These are phyloP conservation scores for Austroboletus novae-zelandiae DNA, from an alignment of 1,284 basidiomycete genomes.

Conservation along the genomic window DNA sequence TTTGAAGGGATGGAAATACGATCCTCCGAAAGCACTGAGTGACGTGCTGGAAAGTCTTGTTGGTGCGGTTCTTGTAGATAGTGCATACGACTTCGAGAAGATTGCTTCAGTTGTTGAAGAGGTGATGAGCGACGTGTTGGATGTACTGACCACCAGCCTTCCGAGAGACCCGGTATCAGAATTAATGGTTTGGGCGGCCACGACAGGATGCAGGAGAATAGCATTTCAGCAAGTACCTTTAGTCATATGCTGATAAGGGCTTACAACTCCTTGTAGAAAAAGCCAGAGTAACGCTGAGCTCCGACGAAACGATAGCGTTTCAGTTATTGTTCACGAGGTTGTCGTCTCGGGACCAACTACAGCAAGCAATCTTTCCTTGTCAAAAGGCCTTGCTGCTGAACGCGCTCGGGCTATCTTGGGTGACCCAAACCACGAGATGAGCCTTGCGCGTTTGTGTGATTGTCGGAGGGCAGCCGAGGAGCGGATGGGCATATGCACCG, in stretches of 20 bases:
- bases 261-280: conserved; percentile 40
- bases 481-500: conserved; percentile 14
- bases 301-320: conserved; percentile 48
- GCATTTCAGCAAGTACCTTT: conserved; percentile 41
- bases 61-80: conserved; percentile 82
- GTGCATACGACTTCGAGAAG: conserved; percentile 66
- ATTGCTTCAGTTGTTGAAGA: conserved; percentile 56
- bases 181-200: conserved; percentile 60
- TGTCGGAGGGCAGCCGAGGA: conserved; percentile 38
- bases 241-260: not conserved
- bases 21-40: conserved; percentile 78
- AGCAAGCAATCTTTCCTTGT: conserved; percentile 52
- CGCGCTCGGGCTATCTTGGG: conserved; percentile 51
- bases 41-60: conserved; percentile 82
- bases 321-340: conserved; percentile 57
- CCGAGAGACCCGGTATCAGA: conserved; percentile 66
- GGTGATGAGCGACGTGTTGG: conserved; percentile 62
- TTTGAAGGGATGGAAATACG: conserved; percentile 70
- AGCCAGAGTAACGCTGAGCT: conserved; percentile 41
- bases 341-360: conserved; percentile 58
- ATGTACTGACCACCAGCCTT: conserved; percentile 52
- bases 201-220: conserved; percentile 51
- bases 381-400: conserved; percentile 65
- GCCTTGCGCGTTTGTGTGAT: conserved; percentile 50
- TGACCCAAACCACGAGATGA: conserved; percentile 43